Percentiles rank a stretch among this genome's conserved stretches.
These are phyloP conservation scores for Rhexocercosporidium sp. DNA, from an alignment of 2,329 filamentous ascomycete genomes.

Conservation along the genomic window DNA sequence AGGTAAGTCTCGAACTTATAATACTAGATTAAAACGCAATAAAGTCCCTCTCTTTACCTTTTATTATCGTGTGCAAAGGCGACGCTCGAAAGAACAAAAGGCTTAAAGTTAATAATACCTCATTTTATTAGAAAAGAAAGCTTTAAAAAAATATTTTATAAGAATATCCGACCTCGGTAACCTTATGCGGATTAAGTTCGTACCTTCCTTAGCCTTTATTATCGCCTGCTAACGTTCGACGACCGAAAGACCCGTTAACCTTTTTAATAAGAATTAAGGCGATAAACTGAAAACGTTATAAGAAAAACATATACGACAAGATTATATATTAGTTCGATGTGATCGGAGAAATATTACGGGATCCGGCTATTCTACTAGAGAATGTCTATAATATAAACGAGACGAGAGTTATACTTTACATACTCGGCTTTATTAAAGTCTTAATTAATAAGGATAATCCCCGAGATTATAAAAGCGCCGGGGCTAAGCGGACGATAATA, in stretches of 20 bases:
- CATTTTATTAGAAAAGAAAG: no score
- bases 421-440: conserved; percentile 40
- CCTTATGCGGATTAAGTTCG: conserved; percentile 25
- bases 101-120: no score
- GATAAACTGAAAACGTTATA: conserved; percentile 27
- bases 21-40: conserved; percentile 36
- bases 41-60: conserved; percentile 33
- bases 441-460: conserved; percentile 38
- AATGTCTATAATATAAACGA: conserved; percentile 19
- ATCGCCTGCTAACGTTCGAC: conserved; percentile 23
- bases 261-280: conserved; percentile 31
- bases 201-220: conserved; percentile 22
- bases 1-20: conserved; percentile 31
- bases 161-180: no score
- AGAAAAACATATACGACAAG: conserved; percentile 36
- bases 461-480: conserved; percentile 36
- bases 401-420: no score
- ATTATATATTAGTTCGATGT: conserved; percentile 41
- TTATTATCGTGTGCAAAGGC: conserved; percentile 26
- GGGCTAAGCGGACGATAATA: conserved; percentile 34
- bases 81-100: conserved; percentile 37
- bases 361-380: conserved; percentile 23
- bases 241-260: conserved; percentile 23
- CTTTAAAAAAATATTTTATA: no score
- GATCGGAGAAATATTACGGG: conserved; percentile 35